Base-by-base conservation (phyloP, 2,329 filamentous ascomycete species). In the Colletotrichum nymphaeae region DNA sequence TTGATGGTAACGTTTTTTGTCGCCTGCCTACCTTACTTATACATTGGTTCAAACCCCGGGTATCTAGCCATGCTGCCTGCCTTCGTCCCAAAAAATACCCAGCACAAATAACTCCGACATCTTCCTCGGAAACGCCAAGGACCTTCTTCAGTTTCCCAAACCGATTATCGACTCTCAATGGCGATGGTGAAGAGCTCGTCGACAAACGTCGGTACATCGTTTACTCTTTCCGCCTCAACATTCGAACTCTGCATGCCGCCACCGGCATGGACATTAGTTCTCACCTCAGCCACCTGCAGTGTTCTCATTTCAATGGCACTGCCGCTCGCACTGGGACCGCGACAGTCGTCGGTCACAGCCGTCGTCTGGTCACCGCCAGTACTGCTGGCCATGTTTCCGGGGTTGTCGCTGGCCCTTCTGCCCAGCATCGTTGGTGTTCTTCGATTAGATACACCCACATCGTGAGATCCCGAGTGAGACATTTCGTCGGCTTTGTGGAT, bases 131-230 rank as follows among this genome's bases (percentile, higher is more conserved):
- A 24, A 63, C 14, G 19, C 30, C 30, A 4, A 62, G 19, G 63
- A 24, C n/a, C 30, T 16, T 19, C 16, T n/a, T n/a, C 12, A 22
- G 1, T 22, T 19, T 22, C 16, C 14, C 37, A 16, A 52, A 26
- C 24, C 5, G 12, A 8, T 59, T 35, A 74, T n/a, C 63, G 63
- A 2, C 71, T 62, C 22, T 75, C 69, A 19, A 75, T 76, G 28
- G 75, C 79, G 32, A 79, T 73, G 16, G 76, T 74, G 75, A 86
- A 85, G 46, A 87, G 76, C 73, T 86, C 84, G 71, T 87, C 85
- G 30, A 87, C 85, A 77, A 86, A 87, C 2, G 84, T 87, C 71
- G 67, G 78, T 73, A 63, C 76, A 42, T 83, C 81, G 6, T 77
- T 81, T 30, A 76, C 77, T 57, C 80, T 81, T 75, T 84, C 82